Percentiles rank a stretch among this genome's conserved stretches.
Conservation (phyloP, 2,329 filamentous ascomycete species). For the Claviceps sp. region DNA sequence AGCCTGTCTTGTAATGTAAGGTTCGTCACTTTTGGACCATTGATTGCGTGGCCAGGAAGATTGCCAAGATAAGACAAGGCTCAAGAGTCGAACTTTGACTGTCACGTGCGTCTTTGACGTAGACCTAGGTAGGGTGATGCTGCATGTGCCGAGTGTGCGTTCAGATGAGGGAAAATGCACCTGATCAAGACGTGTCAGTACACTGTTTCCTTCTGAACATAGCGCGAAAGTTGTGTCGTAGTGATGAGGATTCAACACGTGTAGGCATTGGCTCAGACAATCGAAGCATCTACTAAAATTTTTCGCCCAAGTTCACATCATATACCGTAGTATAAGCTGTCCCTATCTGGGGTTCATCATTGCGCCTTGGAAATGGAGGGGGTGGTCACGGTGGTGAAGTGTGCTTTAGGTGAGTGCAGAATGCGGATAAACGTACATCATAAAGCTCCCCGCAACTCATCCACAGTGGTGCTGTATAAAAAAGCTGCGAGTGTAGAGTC, state of each 20-base stretch:
- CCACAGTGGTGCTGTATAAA: conserved; percentile 64
- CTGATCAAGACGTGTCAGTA: conserved; percentile 35
- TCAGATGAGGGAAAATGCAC: conserved; percentile 48
- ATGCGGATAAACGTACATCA: not conserved
- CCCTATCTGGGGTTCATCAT: conserved; percentile 99
- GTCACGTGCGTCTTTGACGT: too few species aligned
- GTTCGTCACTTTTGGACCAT: too few species aligned
- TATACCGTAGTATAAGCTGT: conserved; percentile 91
- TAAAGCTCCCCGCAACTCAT: conserved; percentile 63
- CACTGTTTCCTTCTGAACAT: not conserved
- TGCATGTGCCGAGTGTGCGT: too few species aligned
- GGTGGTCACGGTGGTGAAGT: not conserved
- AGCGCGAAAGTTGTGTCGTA: not conserved
- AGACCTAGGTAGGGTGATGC: too few species aligned
- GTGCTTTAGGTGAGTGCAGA: not conserved
- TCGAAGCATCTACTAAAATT: conserved; percentile 99
- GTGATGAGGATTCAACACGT: not conserved
- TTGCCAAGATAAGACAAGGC: too few species aligned
- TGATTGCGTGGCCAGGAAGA: too few species aligned
- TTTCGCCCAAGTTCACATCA: conserved; percentile 88
- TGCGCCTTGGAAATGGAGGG: conserved; percentile 19
- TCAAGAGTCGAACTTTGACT: too few species aligned
- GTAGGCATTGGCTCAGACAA: conserved; percentile 46
- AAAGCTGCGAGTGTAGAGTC: conserved; percentile 82
- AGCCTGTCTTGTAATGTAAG: too few species aligned